Conservation (phyloP, 164 flowering plant genomes). For the Nelumbo lutea region DNA sequence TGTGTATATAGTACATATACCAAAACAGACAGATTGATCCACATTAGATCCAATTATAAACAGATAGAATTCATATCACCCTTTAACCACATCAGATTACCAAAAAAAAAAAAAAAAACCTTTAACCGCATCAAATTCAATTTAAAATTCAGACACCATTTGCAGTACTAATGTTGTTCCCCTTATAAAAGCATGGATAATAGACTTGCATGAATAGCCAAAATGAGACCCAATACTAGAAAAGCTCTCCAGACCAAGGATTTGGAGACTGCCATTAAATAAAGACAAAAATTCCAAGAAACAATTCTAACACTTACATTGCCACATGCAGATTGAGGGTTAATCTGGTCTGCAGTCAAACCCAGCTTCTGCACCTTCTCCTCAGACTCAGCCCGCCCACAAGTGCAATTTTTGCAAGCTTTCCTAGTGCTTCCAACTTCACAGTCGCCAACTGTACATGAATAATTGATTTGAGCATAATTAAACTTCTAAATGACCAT, state of each 20-base stretch:
- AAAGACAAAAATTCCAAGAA: neutral
- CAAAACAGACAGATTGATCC: too few relatives aligned
- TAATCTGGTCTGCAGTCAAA: constrained; percentile 66
- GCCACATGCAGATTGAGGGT: constrained; percentile 97
- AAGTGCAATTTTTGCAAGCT: constrained; percentile 96
- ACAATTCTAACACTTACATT: constrained; percentile 47
- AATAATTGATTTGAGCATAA: neutral
- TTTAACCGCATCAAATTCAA: too few relatives aligned
- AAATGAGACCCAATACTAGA: too few relatives aligned
- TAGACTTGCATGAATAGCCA: too few relatives aligned
- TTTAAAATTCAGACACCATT: too few relatives aligned
- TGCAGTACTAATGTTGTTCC: too few relatives aligned
- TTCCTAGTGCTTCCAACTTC: constrained; percentile 87
- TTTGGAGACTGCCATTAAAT: neutral
- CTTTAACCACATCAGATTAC: too few relatives aligned
- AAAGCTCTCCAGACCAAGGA: neutral
- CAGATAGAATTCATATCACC: too few relatives aligned
- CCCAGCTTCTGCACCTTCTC: constrained; percentile 64
- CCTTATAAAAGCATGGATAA: too few relatives aligned
- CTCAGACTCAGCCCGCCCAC: constrained; percentile 93
- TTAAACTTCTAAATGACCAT: neutral
- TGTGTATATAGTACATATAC: too few relatives aligned
- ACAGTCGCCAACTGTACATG: constrained; percentile 69
- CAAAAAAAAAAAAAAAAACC: too few relatives aligned
- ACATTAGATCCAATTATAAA: too few relatives aligned